A percentile compares a stretch with the other conserved stretches of the same genome.
Evolutionary conservation across 768 basidiomycete genomes (phyloP).

Genomic region (Trametes villosa): DNA sequence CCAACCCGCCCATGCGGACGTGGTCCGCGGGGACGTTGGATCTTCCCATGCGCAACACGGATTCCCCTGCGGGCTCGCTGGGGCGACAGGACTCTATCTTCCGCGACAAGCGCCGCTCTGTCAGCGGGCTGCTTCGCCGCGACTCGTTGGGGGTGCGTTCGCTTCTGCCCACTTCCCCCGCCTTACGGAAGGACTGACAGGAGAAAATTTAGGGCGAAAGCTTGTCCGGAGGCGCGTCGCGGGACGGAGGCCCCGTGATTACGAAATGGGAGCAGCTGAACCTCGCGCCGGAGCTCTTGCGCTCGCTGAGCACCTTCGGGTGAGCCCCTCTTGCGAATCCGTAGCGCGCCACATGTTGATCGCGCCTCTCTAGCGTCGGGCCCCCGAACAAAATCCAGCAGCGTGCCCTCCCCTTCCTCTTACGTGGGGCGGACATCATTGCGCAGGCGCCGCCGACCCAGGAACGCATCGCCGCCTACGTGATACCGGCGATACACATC

Average conservation of each 20-base stretch:
- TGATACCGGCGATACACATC: constrained; percentile 87
- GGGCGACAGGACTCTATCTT: constrained; percentile 46
- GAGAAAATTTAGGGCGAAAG: constrained; percentile 49
- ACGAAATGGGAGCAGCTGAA: constrained; percentile 96
- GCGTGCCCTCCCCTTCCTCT: constrained; percentile 91
- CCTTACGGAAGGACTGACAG: constrained; percentile 2
- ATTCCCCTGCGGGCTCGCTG: constrained; percentile 35
- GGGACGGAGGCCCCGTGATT: constrained; percentile 79
- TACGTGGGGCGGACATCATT: constrained; percentile 94
- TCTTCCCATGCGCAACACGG: constrained; percentile 62
- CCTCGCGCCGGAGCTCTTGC: constrained; percentile 82
- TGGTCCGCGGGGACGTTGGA: constrained; percentile 87
- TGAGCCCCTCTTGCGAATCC: constrained; percentile 44
- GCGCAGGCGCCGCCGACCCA: constrained; percentile 99
- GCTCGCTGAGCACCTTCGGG: constrained; percentile 94
- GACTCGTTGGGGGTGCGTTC: constrained; percentile 73
- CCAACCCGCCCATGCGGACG: constrained; percentile 75
- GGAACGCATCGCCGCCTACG: constrained; percentile 96
- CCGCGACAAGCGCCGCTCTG: constrained; percentile 79
- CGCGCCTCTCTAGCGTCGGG: constrained; percentile 64
- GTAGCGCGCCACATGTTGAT: constrained; percentile 10
- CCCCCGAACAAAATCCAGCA: constrained; percentile 99
- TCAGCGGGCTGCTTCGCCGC: constrained; percentile 67
- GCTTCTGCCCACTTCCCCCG: constrained; percentile 14
- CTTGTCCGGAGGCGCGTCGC: constrained; percentile 52